A percentile compares a stretch with the other conserved stretches of the same genome.
phyloP scores from a whole-genome alignment of 257 asterid genomes.

The Capsicum rhomboideum region DNA sequence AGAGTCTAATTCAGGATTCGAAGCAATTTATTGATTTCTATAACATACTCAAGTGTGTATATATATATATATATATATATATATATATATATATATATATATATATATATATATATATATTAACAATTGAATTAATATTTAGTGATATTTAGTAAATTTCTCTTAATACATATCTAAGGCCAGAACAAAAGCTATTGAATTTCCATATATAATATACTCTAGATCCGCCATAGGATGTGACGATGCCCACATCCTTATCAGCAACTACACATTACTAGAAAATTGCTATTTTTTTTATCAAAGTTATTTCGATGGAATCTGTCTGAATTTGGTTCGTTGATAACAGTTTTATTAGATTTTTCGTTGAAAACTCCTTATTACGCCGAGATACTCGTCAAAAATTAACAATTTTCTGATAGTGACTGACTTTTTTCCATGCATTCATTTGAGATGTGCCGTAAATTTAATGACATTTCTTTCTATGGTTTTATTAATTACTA shows the following conservation, averaged over 20 bases:
- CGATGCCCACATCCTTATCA: not conserved
- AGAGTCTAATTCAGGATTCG: not conserved
- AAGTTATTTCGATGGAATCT: not conserved
- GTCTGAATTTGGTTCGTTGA: not conserved
- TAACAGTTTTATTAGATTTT: not conserved
- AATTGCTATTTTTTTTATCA: not conserved
- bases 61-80: not conserved
- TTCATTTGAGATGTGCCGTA: not conserved
- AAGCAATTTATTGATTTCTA: not conserved
- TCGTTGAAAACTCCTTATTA: not conserved
- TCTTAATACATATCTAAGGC: too few relatives aligned
- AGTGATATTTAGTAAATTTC: too few relatives aligned
- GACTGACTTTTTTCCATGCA: not conserved
- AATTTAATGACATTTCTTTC: not conserved
- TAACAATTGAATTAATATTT: not conserved
- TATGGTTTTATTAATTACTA: not conserved
- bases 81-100: not conserved
- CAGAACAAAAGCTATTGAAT: too few relatives aligned
- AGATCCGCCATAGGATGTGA: too few relatives aligned
- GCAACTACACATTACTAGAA: not conserved
- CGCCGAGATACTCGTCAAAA: too few relatives aligned
- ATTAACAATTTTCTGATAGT: too few relatives aligned
- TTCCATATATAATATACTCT: too few relatives aligned
- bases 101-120: not conserved
- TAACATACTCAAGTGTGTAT: not conserved